Base-by-base conservation (phyloP, 768 basidiomycete species). In the Psilocybe cubensis region DNA sequence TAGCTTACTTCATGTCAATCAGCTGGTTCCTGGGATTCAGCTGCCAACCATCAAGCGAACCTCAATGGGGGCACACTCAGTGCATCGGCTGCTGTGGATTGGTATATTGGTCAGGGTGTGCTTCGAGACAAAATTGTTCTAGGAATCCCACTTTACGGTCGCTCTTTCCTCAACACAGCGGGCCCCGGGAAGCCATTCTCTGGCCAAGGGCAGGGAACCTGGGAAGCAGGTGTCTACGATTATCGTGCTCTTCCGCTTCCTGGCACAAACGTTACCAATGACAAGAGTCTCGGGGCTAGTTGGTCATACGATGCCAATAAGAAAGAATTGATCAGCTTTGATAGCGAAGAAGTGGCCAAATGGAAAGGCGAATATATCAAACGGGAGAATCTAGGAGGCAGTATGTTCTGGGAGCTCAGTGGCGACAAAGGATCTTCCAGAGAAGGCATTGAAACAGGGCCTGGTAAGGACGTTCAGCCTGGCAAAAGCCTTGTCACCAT, bases 351-450 rank as follows among this genome's bases (percentile, higher is more conserved):
- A 20, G 80, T 91, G 1, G 92, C 82, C 2, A 70, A 71, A 50
- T 81, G 82, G 81, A 95, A 96, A 71, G 92, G 91, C 12, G 79
- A 82, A 56, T 98, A 89, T 76, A 94, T 98, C 67, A 77, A 76
- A 64, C 79, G 83, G 31, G 83, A 89, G 67, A 83, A 84, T 0
- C 75, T 98, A 3, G 92, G 91, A 5, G 97, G 97, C 0, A 91
- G 89, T 54, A 99, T 99, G 97, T 89, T 89, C 63, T 94, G 92
- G 93, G 93, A 96, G 70, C 77, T 96, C 40, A 90, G 88, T 63
- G 94, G 92, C 2, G 96, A 98, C 74, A 93, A 94, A 70, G 84
- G 84, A 1, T 74, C 74, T 4, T 63, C 70, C 27, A 81, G 90
- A 50, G 84, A 89, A 35, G 89, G 84, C 12, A 87, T 92, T 84